Conservation (phyloP, 805 yeast genomes). For the Pichia exigua region DNA sequence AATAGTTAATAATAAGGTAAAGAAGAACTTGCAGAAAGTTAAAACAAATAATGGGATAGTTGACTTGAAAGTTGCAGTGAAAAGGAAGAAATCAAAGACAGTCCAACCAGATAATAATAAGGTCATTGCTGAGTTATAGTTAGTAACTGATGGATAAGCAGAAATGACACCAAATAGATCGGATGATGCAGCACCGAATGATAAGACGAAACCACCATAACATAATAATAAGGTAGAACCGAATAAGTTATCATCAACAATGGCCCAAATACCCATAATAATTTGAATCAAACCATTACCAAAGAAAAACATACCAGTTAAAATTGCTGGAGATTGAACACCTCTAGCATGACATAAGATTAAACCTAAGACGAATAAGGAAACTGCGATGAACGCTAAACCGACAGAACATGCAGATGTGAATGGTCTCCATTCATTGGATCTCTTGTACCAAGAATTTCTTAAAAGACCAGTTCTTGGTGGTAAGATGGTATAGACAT, state of each 20-base stretch:
- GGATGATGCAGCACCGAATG: conserved; percentile 38
- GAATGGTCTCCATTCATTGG: conserved; percentile 32
- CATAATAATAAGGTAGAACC: conserved; percentile 41
- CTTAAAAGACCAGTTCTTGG: conserved; percentile 30
- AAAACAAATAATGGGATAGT: conserved; percentile 32
- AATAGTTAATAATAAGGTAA: conserved; percentile 35
- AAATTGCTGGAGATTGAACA: conserved; percentile 32
- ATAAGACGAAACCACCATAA: conserved; percentile 44
- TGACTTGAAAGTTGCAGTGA: conserved; percentile 37
- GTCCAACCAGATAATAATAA: conserved; percentile 42
- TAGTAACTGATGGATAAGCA: conserved; percentile 31
- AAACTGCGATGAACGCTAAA: conserved; percentile 32
- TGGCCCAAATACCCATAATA: conserved; percentile 41
- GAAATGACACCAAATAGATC: conserved; percentile 35
- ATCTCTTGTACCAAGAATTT: conserved; percentile 35
- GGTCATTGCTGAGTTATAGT: conserved; percentile 36
- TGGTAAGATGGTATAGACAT: conserved; percentile 20
- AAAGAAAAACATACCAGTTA: conserved; percentile 34
- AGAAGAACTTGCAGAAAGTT: conserved; percentile 35
- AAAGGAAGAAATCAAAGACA: conserved; percentile 37
- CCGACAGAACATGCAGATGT: conserved; percentile 42
- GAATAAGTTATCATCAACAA: conserved; percentile 39
- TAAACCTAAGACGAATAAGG: conserved; percentile 37
- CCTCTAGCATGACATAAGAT: conserved; percentile 34
- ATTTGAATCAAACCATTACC: conserved; percentile 38